Base-by-base conservation (phyloP, 345 rosid genomes). In the Populus pruinosa region DNA sequence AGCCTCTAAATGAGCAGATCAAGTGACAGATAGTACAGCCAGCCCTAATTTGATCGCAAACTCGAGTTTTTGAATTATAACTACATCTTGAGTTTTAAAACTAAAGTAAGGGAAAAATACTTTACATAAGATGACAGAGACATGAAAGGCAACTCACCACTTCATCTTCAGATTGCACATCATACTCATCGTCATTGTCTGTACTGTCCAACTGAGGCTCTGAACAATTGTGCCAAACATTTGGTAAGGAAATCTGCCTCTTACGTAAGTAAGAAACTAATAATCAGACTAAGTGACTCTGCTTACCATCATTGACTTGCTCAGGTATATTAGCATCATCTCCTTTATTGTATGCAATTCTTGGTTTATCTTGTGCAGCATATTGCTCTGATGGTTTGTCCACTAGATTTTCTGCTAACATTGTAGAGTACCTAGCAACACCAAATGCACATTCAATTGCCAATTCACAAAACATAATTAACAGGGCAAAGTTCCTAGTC, bases 371-470 rank as follows among this genome's bases (percentile, higher is more conserved):
- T 78, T 63, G 80, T 33, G 77, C 59, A 70, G 89, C 47, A 80
- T 75, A 33, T 61, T 76, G 89, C 77, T 81, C 87, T 70, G 76
- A 77, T 43, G 84, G 89, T 75, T 81, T 86, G 75, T 93, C 98
- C 77, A 82, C 92, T 77, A 96, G 87, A 85, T 96, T 96, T 90
- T 96, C 99, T 39, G 99, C 99, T 76, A 96, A 86, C 99, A 96
- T 96, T 56, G 98, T 94, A 71, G 99, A 96, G 89, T 96, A 96
- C 89, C 99, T 96, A 70, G 79, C 81, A 62, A 21, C 36, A 63
- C 3, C n/a, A 66, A 69, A 64, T 33, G 73, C n/a, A 65, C 10
- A 70, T 33, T 73, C 67, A 76, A 71, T 73, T 70, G 61, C 39
- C 16, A 18, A 73, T 62, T 21, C 65, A 29, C 31, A 29, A 29